A percentile compares a stretch with the other conserved stretches of the same genome.
These are phyloP conservation scores for Dactylellina sp. DNA, from an alignment of 2,329 filamentous ascomycete genomes.

Conservation along the genomic window DNA sequence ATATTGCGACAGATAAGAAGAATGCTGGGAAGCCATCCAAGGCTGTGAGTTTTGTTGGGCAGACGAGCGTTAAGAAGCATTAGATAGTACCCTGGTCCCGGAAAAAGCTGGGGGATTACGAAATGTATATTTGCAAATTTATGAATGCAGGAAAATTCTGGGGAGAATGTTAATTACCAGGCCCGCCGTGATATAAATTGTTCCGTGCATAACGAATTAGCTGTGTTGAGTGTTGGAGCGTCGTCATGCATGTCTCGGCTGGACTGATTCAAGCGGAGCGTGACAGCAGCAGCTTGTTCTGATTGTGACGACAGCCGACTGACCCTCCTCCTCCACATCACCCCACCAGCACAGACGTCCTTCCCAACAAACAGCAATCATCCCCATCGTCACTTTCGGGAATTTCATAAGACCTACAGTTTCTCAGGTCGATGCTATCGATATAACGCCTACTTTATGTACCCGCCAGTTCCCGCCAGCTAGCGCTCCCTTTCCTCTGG, in stretches of 20 bases:
- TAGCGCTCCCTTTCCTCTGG: slow-evolving; percentile 14
- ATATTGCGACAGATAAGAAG: slow-evolving; percentile 67
- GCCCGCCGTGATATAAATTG: neutral
- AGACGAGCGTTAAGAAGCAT: slow-evolving; percentile 47
- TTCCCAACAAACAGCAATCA: neutral
- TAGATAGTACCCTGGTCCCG: no score
- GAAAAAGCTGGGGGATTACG: neutral
- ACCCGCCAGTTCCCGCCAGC: slow-evolving; percentile 45
- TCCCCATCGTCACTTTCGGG: slow-evolving; percentile 5
- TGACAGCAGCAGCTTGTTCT: slow-evolving; percentile 6
- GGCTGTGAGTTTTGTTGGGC: slow-evolving; percentile 63
- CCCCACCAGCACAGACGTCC: slow-evolving; percentile 11
- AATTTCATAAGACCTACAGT: neutral
- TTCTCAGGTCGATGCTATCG: slow-evolving; percentile 17
- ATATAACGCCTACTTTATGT: slow-evolving; percentile 21
- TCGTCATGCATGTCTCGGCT: slow-evolving; percentile 44
- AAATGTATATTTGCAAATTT: neutral
- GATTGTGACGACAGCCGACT: no score
- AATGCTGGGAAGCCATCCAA: slow-evolving; percentile 67
- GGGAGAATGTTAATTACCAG: neutral
- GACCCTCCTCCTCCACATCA: neutral
- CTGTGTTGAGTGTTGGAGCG: slow-evolving; percentile 52
- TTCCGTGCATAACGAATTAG: no score
- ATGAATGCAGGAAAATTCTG: neutral
- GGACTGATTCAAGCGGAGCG: neutral